Base-by-base conservation (phyloP, 176 grass and related monocot species). In the Ensete ventricosum region DNA sequence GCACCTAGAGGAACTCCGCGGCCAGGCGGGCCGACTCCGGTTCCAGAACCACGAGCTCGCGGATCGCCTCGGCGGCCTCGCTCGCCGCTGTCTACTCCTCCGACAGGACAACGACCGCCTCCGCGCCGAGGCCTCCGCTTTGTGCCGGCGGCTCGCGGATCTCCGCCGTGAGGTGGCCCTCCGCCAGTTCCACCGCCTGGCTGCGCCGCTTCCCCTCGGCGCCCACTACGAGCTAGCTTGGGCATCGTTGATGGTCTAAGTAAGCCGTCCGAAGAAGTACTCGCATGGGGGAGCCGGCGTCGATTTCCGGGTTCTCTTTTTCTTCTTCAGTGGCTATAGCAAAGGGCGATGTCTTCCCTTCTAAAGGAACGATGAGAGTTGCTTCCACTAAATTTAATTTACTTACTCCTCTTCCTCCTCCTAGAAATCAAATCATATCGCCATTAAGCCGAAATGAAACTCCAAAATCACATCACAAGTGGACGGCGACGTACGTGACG, bases 1-100 rank as follows among this genome's bases (percentile, higher is more conserved):
- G 24, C 74, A 77, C 81, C 73, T 92, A 62, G 79, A 90, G 50
- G 89, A 84, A 59, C 82, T 88, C 57, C 74, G 79, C 8, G 27
- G 2, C 21, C 23, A 22, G 16, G 53, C 64, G 8, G 70, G 24
- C 11, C 53, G 19, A 19, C 89, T 92, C 25, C 78, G 66, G 24
- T 25, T 69, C 16, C 55, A 79, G 68, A 82, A 78, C 34, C 81
- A 78, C 0, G 86, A 82, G 55, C 87, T 92, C 10, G 73, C 70
- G 12, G 58, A 52, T 9, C 76, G 73, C n/a, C 67, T 67, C 62
- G 55, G 14, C 9, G 63, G 53, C 8, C 64, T 74, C 11, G 52
- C 50, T 9, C 24, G 72, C 25, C 76, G 55, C 54, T 63, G 60
- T 23, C 64, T 76, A 2, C 62, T 81, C 51, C 69, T 79, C 55